Percentiles rank a stretch among this genome's conserved stretches.
These are phyloP conservation scores for Thalassiosira hispida DNA, from an alignment of 352 stramenopile genomes.

Conservation along the genomic window DNA sequence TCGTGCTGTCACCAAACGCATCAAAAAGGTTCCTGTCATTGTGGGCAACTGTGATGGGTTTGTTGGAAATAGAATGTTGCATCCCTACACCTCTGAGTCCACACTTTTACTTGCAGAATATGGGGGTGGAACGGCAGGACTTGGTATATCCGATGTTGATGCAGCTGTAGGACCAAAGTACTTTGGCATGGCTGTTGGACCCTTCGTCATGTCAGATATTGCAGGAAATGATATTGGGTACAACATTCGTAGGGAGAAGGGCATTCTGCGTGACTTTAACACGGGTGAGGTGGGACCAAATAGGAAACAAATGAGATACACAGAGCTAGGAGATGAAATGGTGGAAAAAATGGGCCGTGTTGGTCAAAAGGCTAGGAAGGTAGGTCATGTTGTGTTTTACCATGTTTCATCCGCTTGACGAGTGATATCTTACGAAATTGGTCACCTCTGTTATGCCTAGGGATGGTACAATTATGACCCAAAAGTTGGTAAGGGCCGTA, in stretches of 20 bases:
- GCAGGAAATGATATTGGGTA: constrained; percentile 89
- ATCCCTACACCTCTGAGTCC: constrained; percentile 84
- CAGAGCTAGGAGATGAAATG: constrained; percentile 82
- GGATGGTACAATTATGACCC: constrained; percentile 85
- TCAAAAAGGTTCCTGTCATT: constrained; percentile 88
- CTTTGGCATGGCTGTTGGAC: constrained; percentile 82
- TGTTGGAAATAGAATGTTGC: constrained; percentile 89
- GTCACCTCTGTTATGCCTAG: constrained; percentile 30
- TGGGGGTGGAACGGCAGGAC: constrained; percentile 54
- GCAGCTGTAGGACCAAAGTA: constrained; percentile 46
- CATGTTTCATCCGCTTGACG: constrained; percentile 6
- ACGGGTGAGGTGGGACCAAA: constrained; percentile 55
- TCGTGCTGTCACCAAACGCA: constrained; percentile 83
- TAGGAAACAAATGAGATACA: constrained; percentile 71
- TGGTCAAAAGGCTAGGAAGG: constrained; percentile 83
- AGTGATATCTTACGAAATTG: constrained; percentile 7
- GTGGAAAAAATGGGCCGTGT: constrained; percentile 78
- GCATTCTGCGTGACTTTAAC: constrained; percentile 60
- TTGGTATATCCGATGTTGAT: constrained; percentile 66
- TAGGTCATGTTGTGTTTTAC: constrained; percentile 19
- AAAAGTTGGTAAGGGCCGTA: constrained; percentile 79
- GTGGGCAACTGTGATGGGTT: constrained; percentile 91
- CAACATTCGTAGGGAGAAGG: constrained; percentile 82
- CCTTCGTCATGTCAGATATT: constrained; percentile 87
- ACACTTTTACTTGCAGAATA: constrained; percentile 82